phyloP scores from a whole-genome alignment of 495 filamentous ascomycete genomes.

The Penicillium angulare region DNA sequence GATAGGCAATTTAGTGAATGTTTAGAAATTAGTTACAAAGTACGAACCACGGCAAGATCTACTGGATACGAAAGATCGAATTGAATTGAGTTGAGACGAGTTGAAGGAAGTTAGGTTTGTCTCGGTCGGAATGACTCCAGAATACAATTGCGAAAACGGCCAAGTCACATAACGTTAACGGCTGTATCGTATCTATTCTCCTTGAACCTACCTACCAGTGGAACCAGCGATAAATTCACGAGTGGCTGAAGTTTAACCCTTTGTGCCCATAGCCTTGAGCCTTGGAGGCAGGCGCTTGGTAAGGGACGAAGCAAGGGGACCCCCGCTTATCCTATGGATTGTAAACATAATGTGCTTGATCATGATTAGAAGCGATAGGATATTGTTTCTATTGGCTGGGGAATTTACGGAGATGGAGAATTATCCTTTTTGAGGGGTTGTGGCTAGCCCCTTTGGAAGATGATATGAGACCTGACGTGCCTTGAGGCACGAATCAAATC shows the following conservation, averaged over 20 bases:
- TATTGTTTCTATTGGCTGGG: constrained; percentile 7
- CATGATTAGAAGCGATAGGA: constrained; percentile 2
- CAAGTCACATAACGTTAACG: constrained; percentile 20
- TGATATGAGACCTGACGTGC: constrained; percentile 3
- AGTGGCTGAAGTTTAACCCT: constrained; percentile 16
- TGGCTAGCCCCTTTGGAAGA: background rate
- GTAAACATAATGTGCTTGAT: constrained; percentile 7
- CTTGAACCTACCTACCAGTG: too few relatives aligned
- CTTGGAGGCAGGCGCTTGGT: constrained; percentile 10
- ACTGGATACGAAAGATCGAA: too few relatives aligned
- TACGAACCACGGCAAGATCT: too few relatives aligned
- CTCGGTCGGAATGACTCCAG: constrained; percentile 2
- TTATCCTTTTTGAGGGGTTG: background rate
- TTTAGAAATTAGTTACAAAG: too few relatives aligned
- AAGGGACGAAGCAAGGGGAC: constrained; percentile 25
- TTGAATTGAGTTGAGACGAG: too few relatives aligned
- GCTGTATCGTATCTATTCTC: background rate
- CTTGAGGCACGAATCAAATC: too few relatives aligned
- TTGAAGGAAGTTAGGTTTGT: too few relatives aligned
- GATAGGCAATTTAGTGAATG: too few relatives aligned
- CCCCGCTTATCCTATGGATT: constrained; percentile 13
- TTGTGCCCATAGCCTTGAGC: constrained; percentile 4
- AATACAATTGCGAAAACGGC: constrained; percentile 20
- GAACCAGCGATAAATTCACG: background rate
- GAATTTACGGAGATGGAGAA: background rate